Evolutionary conservation across 176 grass and related monocot species (phyloP).

Genomic region (Triticum monococcum): DNA sequence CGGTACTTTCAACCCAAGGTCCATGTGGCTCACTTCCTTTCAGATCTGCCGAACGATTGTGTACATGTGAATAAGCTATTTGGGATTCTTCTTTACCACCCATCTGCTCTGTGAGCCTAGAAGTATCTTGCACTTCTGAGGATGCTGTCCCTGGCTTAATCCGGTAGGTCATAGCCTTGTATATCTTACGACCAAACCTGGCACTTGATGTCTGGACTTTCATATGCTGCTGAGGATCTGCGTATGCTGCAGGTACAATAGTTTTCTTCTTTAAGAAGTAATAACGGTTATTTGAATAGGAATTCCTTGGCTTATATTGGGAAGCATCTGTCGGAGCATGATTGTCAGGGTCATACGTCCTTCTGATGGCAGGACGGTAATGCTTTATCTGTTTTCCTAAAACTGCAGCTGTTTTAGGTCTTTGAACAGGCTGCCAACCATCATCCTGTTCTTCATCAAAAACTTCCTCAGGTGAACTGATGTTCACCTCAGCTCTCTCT

Average conservation of each 20-base stretch:
- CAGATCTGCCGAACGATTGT: constrained; percentile 47
- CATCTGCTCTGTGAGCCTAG: constrained; percentile 41
- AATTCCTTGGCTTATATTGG: constrained; percentile 69
- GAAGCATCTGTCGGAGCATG: constrained; percentile 54
- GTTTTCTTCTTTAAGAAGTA: constrained; percentile 89
- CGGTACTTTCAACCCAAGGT: constrained; percentile 50
- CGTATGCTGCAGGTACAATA: constrained; percentile 64
- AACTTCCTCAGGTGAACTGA: constrained; percentile 49
- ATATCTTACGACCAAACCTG: constrained; percentile 82
- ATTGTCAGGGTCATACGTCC: constrained; percentile 49
- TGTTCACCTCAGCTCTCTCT: constrained; percentile 45
- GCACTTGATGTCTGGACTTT: constrained; percentile 80
- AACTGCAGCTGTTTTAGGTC: constrained; percentile 65
- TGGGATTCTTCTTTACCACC: constrained; percentile 46
- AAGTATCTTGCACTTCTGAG: constrained; percentile 40
- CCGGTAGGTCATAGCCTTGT: constrained; percentile 81
- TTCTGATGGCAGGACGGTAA: constrained; percentile 46
- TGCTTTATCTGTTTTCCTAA: constrained; percentile 80
- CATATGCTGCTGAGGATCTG: constrained; percentile 67
- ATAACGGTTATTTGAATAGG: constrained; percentile 79
- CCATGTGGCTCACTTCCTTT: constrained; percentile 53
- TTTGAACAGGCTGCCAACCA: constrained; percentile 96
- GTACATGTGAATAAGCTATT: constrained; percentile 33
- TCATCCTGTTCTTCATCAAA: constrained; percentile 73
- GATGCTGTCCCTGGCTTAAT: constrained; percentile 73